Evolutionary conservation across 768 basidiomycete genomes (phyloP), one percentile per base, ranked within the genome.

Genomic region (Rhodosporidiobolus sp.): DNA sequence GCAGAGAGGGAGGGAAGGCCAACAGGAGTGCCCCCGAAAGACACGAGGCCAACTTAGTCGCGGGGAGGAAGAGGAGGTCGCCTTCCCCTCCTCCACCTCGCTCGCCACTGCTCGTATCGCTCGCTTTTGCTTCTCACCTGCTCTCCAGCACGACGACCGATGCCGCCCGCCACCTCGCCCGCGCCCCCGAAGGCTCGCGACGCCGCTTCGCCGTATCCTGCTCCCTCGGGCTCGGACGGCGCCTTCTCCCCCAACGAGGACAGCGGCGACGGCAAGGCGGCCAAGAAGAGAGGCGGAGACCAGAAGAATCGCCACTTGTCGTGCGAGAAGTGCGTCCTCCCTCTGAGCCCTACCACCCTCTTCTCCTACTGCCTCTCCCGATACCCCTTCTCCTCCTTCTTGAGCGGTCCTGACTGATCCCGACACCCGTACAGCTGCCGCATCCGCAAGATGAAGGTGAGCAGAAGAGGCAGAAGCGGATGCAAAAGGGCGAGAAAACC

Each of bases 281-380:
- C 32, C 17, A 28, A 17, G 58, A 28, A 9, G 30, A 28, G 28
- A 32, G 22, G 35, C 9, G 32, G 3, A 19, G 54, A 30, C 32
- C 9, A 22, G 14, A 20, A 34, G 30, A 48, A 49, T 45, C 55
- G 63, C 3, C 70, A 63, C 14, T 50, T 67, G 5, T 67, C 65
- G 17, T 72, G 70, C 62, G 70, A 72, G 56, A 67, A 65, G 63
- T 63, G 49, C 55, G 68, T 69, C 19, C 26, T 17, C 20, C 10
- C 20, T 60, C 6, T 35, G 32, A 8, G 19, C 55, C 8, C 32
- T 19, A 3, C 11, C n/a, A 9, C 34, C 3, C 38, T 17, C 14
- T 19, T 22, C 46, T 5, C 20, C 28, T 4, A n/a, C 26, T 10
- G 50, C 26, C 50, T 28, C 22, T 3, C 45, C 11, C n/a, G 9